A percentile compares a stretch with the other conserved stretches of the same genome.
Conservation (phyloP, 2,329 filamentous ascomycete species). For the Ophiostoma populinum region DNA sequence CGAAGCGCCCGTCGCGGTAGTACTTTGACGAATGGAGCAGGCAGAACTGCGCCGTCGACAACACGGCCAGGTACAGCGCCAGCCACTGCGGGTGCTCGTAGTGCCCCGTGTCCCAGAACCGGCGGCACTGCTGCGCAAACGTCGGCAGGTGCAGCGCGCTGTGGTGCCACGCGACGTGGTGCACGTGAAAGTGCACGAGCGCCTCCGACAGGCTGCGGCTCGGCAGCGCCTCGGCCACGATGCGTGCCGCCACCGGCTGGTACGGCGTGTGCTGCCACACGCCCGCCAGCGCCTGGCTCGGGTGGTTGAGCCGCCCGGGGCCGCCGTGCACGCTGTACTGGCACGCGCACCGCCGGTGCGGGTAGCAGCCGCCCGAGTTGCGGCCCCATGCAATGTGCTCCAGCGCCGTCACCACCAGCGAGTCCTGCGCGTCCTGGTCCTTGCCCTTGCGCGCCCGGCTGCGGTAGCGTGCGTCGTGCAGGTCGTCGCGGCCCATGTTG, state of each 20-base stretch:
- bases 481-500: neutral
- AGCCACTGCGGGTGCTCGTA: conserved; percentile 14
- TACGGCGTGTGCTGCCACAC: conserved; percentile 5
- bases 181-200: conserved; percentile 14
- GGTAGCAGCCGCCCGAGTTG: conserved; percentile 17
- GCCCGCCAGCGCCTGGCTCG: no score
- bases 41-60: conserved; percentile 12
- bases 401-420: conserved; percentile 17
- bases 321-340: conserved; percentile 9
- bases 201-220: conserved; percentile 8
- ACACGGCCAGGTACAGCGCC: conserved; percentile 14
- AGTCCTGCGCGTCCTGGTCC: conserved; percentile 6
- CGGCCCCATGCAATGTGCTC: conserved; percentile 23
- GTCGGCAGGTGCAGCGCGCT: conserved; percentile 30
- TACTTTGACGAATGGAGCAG: conserved; percentile 12
- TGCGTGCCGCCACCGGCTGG: conserved; percentile 4
- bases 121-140: conserved; percentile 32
- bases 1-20: neutral
- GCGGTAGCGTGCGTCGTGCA: neutral
- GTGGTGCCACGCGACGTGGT: conserved; percentile 15
- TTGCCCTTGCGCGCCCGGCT: neutral
- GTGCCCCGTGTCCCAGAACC: conserved; percentile 22
- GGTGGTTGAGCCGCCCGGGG: no score
- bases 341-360: conserved; percentile 11
- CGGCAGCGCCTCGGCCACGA: conserved; percentile 7